Evolutionary conservation across 2,329 filamentous ascomycete genomes (phyloP).

Genomic region (Colletotrichum cordylinicola): DNA sequence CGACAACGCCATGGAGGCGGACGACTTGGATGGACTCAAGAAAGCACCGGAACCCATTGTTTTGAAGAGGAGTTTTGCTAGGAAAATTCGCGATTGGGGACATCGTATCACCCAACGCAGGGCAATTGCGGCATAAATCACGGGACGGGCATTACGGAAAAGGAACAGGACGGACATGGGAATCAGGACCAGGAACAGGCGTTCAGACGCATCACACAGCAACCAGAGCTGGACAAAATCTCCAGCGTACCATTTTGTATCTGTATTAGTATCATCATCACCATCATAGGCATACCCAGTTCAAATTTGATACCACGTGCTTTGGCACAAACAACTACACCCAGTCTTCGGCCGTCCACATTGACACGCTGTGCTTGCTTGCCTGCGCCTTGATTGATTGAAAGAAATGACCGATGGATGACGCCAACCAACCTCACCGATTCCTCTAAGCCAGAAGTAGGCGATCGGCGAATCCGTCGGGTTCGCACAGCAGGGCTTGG

Average conservation of each 20-base stretch:
- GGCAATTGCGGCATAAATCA: neutral
- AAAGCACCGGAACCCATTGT: neutral
- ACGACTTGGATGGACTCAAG: conserved; percentile 5
- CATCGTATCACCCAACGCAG: conserved; percentile 10
- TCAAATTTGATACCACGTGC: conserved; percentile 7
- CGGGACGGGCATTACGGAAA: neutral
- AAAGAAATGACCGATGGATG: neutral
- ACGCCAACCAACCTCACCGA: neutral
- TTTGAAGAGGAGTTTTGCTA: conserved; percentile 7
- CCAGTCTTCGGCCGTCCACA: neutral
- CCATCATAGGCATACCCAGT: conserved; percentile 12
- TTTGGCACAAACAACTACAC: neutral
- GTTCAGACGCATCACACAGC: neutral
- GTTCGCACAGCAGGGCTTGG: neutral
- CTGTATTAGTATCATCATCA: conserved; percentile 9
- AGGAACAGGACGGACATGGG: neutral
- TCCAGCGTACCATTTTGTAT: neutral
- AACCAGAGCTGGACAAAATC: neutral
- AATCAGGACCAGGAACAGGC: neutral
- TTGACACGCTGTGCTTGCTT: neutral
- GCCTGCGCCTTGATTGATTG: neutral
- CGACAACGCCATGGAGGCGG: neutral
- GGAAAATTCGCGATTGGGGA: conserved; percentile 19
- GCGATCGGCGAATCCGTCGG: neutral
- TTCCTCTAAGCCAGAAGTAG: neutral